Base-by-base conservation (phyloP, 2,329 filamentous ascomycete species). In the Aspergillus tamarii region DNA sequence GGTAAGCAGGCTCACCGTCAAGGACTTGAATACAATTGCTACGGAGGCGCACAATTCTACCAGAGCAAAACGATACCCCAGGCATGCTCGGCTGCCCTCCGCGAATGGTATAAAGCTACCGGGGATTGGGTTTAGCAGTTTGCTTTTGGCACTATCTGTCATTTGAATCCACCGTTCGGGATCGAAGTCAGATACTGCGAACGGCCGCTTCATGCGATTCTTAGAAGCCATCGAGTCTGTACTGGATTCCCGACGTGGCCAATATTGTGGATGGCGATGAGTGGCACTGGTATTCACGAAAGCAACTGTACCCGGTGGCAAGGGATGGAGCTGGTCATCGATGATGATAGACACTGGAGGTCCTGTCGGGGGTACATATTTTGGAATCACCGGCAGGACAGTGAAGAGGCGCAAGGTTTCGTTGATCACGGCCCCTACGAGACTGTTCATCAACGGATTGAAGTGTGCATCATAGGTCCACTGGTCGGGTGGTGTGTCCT, bases 381-480 rank as follows among this genome's bases (percentile, higher is more conserved):
- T 59, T 36, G 57, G 57, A 21, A 59, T n/a, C 14, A 59, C 57
- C 19, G 57, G 57, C 12, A 59, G 12, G 12, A 59, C 43, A 16
- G 57, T 52, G 57, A 52, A 59, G 10, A 59, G 45, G 26, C 57
- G 43, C 28, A 59, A 30, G 21, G 57, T 41, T 46, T 59, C 57
- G 14, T 41, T 50, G n/a, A 59, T 59, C 11, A 59, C 45, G 11
- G 45, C 57, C 12, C 45, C 57, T 5, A 52, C 45, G 21, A 59
- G 30, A 46, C 57, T 59, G 12, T 26, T 36, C 23, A 59, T 53
- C 7, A 59, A 36, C 10, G 45, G 45, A 23, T 50, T 26, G 30
- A 36, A 50, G 30, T 59, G 57, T 1, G 45, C 30, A 28, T 53
- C 57, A 48, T 52, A 59, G n/a, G 57, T 26, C 57, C 57, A 59